Evolutionary conservation across 2,329 filamentous ascomycete species (phyloP).

Genomic region (Ophiocordyceps camponoti-floridani): DNA sequence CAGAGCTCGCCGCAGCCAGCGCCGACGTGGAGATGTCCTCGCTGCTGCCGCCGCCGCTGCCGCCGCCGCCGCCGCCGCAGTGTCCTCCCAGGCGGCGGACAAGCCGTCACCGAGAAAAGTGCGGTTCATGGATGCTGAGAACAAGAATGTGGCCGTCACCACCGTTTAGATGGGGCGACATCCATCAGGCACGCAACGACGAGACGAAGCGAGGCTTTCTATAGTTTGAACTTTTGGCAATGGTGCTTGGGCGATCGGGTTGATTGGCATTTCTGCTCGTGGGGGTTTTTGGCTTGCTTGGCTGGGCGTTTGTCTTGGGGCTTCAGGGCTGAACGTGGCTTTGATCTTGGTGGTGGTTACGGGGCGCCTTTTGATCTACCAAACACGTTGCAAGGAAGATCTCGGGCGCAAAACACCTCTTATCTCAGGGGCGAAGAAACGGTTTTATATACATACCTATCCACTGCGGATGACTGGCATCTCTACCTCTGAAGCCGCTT

Average conservation of each 20-base stretch:
- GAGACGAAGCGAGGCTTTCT: not conserved
- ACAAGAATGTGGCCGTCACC: conserved; percentile 11
- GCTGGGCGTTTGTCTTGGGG: not conserved
- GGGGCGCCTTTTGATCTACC: no score
- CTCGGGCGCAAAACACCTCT: no score
- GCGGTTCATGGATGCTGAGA: conserved; percentile 22
- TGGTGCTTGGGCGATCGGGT: no score
- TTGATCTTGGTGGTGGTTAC: no score
- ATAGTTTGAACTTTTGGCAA: no score
- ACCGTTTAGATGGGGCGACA: conserved; percentile 9
- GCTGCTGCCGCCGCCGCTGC: conserved; percentile 7
- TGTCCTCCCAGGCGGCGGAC: conserved; percentile 7
- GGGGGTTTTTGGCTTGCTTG: not conserved
- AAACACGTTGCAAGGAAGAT: no score
- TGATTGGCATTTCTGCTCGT: no score
- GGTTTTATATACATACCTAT: no score
- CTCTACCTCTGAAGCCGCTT: no score
- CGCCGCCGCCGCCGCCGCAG: conserved; percentile 8
- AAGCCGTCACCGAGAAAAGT: conserved; percentile 16
- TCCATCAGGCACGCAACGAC: not conserved
- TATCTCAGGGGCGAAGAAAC: no score
- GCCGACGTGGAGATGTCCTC: conserved; percentile 20
- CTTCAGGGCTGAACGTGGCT: no score
- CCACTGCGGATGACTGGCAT: no score
- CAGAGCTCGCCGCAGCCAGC: conserved; percentile 33